Base-by-base conservation (phyloP, 106 monocot genomes). In the Chionographis japonica region DNA sequence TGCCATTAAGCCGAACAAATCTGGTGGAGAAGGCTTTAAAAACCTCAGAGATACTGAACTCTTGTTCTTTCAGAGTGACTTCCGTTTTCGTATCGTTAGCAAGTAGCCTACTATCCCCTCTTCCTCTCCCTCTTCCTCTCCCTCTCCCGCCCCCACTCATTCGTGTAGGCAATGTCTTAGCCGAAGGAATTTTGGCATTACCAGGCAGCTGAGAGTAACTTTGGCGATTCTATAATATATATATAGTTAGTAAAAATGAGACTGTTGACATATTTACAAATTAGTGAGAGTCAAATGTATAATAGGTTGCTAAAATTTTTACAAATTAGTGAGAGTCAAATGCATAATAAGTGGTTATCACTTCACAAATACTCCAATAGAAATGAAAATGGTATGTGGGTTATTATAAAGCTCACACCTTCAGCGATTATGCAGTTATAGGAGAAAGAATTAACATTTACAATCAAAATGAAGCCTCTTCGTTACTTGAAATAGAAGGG, bases 1-100 rank as follows among this genome's bases (percentile, higher is more conserved):
- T 85, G 52, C 97, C 97, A 75, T 98, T 89, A 60, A 93, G 82
- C 19, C 97, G 71, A 56, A 98, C 83, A 87, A 98, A 98, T 27
- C 84, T 86, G 58, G 75, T 83, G 14, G 72, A 81, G 62, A 98
- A 98, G 49, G 76, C 72, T 69, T 85, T 92, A 12, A 83, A 83
- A 40, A 78, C 70, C 27, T 98, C 90, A 55, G 75, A 43, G 9
- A 73, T 50, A 59, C 49, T 82, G 7, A 78, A 54, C 20, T 80
- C 80, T 19, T 41, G 71, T 56, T 80, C 85, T 78, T 87, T 85
- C 1, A 37, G 41, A 17, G 18, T 8, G 37, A 59, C 55, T 49
- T 82, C 89, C 12, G 51, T 37, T 62, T 70, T 86, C 12, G 50
- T 53, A 65, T 83, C 77, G 77, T 92, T 98, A 54, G 78, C 51